Percentiles rank a stretch among this genome's conserved stretches.
Evolutionary conservation across 331 rosid genomes (phyloP).

Genomic region (Spiraea crenata): DNA sequence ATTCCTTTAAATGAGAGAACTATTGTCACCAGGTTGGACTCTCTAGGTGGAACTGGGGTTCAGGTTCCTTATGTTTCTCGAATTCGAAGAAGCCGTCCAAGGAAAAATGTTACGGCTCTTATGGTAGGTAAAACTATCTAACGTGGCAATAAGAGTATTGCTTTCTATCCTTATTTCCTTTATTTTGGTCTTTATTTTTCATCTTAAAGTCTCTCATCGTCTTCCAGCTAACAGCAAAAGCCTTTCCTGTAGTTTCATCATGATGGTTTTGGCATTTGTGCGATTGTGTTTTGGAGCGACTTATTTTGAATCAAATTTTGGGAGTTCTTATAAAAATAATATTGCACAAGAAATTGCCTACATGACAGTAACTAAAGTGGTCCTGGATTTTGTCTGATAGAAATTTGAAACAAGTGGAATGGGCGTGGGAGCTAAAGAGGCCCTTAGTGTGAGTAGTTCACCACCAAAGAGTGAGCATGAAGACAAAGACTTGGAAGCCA

Average conservation of each 20-base stretch:
- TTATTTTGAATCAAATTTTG: not conserved
- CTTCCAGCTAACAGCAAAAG: constrained; percentile 4
- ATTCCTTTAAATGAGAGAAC: constrained; percentile 53
- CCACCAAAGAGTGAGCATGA: constrained; percentile 34
- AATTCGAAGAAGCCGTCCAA: constrained; percentile 92
- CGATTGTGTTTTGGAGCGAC: not conserved
- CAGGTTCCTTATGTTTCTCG: constrained; percentile 86
- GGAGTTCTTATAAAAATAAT: not conserved
- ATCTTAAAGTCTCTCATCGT: constrained; percentile 6
- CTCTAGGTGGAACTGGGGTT: constrained; percentile 79
- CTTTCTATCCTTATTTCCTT: constrained; percentile 8
- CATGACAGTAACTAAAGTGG: constrained; percentile 14
- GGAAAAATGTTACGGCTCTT: constrained; percentile 69
- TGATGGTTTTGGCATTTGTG: not conserved
- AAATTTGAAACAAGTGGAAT: constrained; percentile 49
- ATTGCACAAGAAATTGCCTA: constrained; percentile 7
- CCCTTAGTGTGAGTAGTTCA: constrained; percentile 36
- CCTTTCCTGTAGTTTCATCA: not conserved
- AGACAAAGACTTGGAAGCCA: constrained; percentile 35
- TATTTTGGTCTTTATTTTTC: constrained; percentile 10
- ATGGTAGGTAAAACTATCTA: constrained; percentile 57
- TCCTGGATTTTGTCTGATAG: constrained; percentile 33
- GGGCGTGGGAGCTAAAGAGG: constrained; percentile 41
- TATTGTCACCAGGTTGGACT: constrained; percentile 62
- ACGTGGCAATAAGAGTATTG: not conserved